Base-by-base conservation (phyloP, 768 basidiomycete genomes). In the Chalciporus sphaerocephalus region DNA sequence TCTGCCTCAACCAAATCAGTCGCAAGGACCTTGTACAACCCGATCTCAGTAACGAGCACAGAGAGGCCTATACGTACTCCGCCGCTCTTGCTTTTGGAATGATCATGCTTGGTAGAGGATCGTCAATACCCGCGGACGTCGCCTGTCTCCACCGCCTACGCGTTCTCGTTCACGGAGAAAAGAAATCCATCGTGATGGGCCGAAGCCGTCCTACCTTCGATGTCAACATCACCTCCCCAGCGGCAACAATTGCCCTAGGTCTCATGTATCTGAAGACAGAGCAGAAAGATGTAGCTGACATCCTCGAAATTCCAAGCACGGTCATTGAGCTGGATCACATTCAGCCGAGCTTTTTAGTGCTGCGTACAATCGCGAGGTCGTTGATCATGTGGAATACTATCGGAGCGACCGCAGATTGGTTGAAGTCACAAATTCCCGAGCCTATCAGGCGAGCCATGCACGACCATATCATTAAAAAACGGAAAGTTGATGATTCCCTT, bases 41-140 rank as follows among this genome's bases (percentile, higher is more conserved):
- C 2, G 92, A 95, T 52, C 73, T 89, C 33, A 91, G 83, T 58
- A 86, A 85, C 52, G 92, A 94, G 53, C 84, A 92, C 60, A 81
- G 90, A 30, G 96, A 98, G 59, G 85, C 92, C 1, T 98, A 97
- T 60, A 87, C 93, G 0, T 85, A 90, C 52, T 79, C 91, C 2
- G 82, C 92, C 3, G 91, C 90, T 8, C 76, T 96, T 23, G 85
- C 90, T 1, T 96, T 96, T 59, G 96, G 96, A 5, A 88, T 96
- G 82, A 86, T 95, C 65, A 95, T 97, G 87, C 78, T 98, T 13
- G 94, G 91, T 6, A 84, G 83, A 55, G 94, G 96, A 2, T 74
- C 80, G 0, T 73, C 75, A 7, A 82, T 85, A 25, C 87, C 87
- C 2, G 89, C 89, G 1, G 94, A 96, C 53, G 65, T 83, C 46